A percentile compares a stretch with the other conserved stretches of the same genome.
These are phyloP conservation scores for Chlamydomonas reinhardtii DNA, from an alignment of 163 green algal species.

Conservation along the genomic window DNA sequence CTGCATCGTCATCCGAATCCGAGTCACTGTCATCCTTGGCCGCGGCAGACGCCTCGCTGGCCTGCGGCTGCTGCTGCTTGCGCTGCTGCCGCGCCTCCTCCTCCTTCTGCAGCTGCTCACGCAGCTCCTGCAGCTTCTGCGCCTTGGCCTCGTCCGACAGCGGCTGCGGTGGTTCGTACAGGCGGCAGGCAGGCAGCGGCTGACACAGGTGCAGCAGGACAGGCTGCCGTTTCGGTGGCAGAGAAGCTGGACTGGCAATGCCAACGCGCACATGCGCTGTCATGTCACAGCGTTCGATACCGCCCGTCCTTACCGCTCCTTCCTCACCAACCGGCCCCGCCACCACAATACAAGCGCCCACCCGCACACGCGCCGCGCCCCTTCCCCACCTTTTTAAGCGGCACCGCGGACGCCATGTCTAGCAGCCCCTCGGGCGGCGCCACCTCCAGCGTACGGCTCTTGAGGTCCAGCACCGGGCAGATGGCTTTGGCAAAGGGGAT, in stretches of 20 bases:
- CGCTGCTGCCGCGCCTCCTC: not conserved
- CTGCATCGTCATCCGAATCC: not conserved
- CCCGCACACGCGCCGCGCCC: too few relatives aligned
- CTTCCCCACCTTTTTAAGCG: constrained; percentile 45
- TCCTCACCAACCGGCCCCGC: too few relatives aligned
- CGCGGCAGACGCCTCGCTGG: not conserved
- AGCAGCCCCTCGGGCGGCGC: constrained; percentile 49
- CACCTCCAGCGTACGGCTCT: constrained; percentile 25
- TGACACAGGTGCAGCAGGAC: too few relatives aligned
- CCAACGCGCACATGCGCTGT: too few relatives aligned
- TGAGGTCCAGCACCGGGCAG: constrained; percentile 46
- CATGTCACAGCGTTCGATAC: too few relatives aligned
- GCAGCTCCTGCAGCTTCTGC: constrained; percentile 34
- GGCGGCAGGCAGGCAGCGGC: too few relatives aligned
- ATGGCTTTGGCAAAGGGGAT: constrained; percentile 56
- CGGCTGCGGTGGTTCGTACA: not conserved
- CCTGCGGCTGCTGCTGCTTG: not conserved
- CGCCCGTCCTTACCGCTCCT: too few relatives aligned
- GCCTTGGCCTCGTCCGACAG: constrained; percentile 36
- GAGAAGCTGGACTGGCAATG: too few relatives aligned
- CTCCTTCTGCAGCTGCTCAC: not conserved
- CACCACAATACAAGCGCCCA: not conserved
- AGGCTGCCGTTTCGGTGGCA: too few relatives aligned
- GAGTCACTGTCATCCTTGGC: not conserved
- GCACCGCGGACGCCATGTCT: constrained; percentile 38